Evolutionary conservation across 768 basidiomycete species (phyloP).

Genomic region (Pisolithus albus): DNA sequence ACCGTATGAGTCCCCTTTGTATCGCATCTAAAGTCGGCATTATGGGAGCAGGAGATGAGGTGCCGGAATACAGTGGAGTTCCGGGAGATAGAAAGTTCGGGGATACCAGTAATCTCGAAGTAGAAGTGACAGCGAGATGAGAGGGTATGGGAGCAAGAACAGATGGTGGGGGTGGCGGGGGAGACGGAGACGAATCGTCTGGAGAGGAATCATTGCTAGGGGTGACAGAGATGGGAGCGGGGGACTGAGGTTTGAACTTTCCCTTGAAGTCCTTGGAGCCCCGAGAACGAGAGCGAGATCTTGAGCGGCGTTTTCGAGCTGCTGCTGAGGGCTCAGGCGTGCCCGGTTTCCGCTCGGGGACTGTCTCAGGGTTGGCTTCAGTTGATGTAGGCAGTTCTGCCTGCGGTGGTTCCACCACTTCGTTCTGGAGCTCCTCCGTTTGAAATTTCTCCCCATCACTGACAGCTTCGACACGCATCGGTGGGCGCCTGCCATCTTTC

Average conservation of each 20-base stretch:
- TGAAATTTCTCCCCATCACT: conserved; percentile 71
- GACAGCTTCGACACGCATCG: conserved; percentile 76
- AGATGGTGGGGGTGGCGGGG: conserved; percentile 21
- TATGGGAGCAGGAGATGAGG: conserved; percentile 59
- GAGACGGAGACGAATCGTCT: conserved; percentile 40
- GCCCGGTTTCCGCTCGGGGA: conserved; percentile 9
- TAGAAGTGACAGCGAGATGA: conserved; percentile 41
- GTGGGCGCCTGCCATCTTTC: conserved; percentile 85
- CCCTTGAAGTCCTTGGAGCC: conserved; percentile 69
- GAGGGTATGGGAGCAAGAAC: conserved; percentile 51
- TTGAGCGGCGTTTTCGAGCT: conserved; percentile 56
- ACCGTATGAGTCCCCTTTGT: conserved; percentile 74
- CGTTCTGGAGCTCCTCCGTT: conserved; percentile 31
- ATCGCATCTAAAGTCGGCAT: conserved; percentile 75
- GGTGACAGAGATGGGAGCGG: conserved; percentile 35
- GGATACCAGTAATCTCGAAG: conserved; percentile 33
- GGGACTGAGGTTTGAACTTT: conserved; percentile 47
- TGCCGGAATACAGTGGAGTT: conserved; percentile 54
- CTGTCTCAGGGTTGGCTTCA: conserved; percentile 10
- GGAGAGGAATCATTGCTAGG: conserved; percentile 66
- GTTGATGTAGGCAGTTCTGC: conserved; percentile 6
- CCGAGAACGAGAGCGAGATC: conserved; percentile 56
- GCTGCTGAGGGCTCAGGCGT: conserved; percentile 40
- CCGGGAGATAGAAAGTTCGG: conserved; percentile 50
- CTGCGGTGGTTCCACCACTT: not conserved